Evolutionary conservation across 345 rosid genomes (phyloP), one percentile per base, ranked within the genome.

Genomic region (Psidium friedrichsthalianum): DNA sequence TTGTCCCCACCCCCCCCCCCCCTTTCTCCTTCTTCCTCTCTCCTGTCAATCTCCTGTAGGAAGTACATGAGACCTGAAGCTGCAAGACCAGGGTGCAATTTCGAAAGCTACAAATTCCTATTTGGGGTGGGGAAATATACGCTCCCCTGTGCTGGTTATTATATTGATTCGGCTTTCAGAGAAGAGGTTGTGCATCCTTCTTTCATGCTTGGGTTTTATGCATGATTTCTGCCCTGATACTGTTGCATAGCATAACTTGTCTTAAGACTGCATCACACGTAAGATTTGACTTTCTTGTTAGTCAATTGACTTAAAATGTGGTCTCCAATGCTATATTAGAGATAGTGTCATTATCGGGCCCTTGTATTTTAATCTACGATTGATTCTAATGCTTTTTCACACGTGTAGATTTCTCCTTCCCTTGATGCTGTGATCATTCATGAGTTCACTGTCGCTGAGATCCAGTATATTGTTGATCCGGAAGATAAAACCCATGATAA

Each of bases 381-480:
- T 84, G 80, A 85, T 85, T 55, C 25, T 74, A 27, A 56, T 36
- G 42, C 51, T 53, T 74, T 74, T 54, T 56, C n/a, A n/a, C 74
- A 44, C 22, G 82, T 57, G 36, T 49, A 49, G 51, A 49, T 49
- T 49, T 49, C 51, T 49, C 51, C 51, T 47, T 8, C 9, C 8
- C 49, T 6, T 6, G 49, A 1, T 47, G 9, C 8, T 47, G 9
- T 91, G 98, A 96, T 95, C 82, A 95, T 98, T 8, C 49, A 8
- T 53, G 98, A 96, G 87, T 96, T 96, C 88, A 96, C 98, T 11
- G 86, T 96, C 21, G 98, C 99, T 20, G 99, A 96, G 87, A 96
- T 96, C 85, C 98, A 95, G 89, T 98, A 96, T 84, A 95, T 96
- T 86, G 98, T 96, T 84, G 99, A 96, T 89, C 99, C 99, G 36